Evolutionary conservation across 257 asterid species (phyloP).

Genomic region (Solanum paucissectum): DNA sequence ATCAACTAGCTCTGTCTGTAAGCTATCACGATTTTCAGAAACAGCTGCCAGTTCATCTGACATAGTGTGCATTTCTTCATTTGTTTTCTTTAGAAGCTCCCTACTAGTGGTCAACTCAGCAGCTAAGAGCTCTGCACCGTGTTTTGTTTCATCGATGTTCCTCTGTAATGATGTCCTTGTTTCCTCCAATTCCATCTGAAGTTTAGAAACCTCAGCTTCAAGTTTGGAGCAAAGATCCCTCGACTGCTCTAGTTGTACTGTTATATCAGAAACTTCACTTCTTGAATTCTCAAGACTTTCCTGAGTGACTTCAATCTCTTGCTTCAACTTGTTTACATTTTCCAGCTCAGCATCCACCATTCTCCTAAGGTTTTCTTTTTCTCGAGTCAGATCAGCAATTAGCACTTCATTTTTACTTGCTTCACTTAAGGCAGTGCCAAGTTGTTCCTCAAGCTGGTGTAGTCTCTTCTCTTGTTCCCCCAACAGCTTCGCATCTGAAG

Average conservation of each 20-base stretch:
- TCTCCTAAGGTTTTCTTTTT: constrained; percentile 36
- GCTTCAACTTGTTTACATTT: constrained; percentile 31
- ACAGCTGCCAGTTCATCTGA: constrained; percentile 34
- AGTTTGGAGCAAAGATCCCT: constrained; percentile 41
- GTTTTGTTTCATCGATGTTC: constrained; percentile 33
- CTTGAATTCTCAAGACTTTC: constrained; percentile 38
- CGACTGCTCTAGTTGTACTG: constrained; percentile 36
- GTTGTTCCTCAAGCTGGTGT: constrained; percentile 41
- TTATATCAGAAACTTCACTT: constrained; percentile 41
- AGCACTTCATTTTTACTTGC: constrained; percentile 13
- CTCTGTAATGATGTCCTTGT: constrained; percentile 34
- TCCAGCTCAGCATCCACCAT: constrained; percentile 26
- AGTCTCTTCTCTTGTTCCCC: constrained; percentile 32
- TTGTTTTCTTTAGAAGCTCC: constrained; percentile 33
- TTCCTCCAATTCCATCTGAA: constrained; percentile 34
- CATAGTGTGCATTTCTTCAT: constrained; percentile 30
- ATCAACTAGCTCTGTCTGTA: constrained; percentile 46
- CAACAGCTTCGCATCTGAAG: constrained; percentile 46
- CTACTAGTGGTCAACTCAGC: constrained; percentile 34
- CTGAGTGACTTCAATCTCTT: constrained; percentile 26
- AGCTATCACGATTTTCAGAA: constrained; percentile 23
- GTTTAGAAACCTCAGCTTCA: constrained; percentile 38
- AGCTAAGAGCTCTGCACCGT: constrained; percentile 19
- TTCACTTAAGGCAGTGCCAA: constrained; percentile 32
- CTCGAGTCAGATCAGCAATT: constrained; percentile 36